These are phyloP conservation scores for Saccharum spontaneum DNA, from an alignment of 176 grass and related monocot species.

Conservation along the genomic window DNA sequence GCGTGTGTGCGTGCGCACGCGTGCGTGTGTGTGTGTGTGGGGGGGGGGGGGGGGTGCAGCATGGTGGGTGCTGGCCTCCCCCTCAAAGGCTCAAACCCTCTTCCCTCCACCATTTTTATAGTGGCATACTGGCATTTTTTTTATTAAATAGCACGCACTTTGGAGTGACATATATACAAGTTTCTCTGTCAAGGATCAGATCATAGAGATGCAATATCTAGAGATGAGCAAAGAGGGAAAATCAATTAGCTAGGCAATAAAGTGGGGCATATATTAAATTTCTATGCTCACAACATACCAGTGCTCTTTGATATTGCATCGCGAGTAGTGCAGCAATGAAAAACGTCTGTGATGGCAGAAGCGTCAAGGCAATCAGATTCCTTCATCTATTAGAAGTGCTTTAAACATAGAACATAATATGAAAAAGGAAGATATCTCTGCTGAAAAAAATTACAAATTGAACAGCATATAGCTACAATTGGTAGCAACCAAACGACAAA, in stretches of 20 bases:
- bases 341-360: constrained; percentile 76
- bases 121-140: not conserved
- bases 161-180: constrained; percentile 4
- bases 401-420: not conserved
- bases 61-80: not conserved
- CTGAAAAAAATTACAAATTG: not conserved
- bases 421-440: not conserved
- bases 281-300: constrained; percentile 49
- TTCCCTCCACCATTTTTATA: not conserved
- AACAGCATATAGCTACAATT: not conserved
- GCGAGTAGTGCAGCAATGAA: constrained; percentile 92
- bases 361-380: constrained; percentile 16
- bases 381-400: constrained; percentile 4
- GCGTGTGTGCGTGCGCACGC: too few relatives aligned
- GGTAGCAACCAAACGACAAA: not conserved
- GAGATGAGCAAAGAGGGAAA: not conserved
- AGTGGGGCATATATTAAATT: not conserved
- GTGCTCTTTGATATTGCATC: constrained; percentile 91
- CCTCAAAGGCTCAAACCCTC: not conserved
- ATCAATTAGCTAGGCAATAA: constrained; percentile 1
- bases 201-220: not conserved
- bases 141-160: not conserved
- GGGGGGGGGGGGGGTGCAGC: too few relatives aligned
- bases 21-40: too few relatives aligned
- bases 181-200: constrained; percentile 5